phyloP scores from a whole-genome alignment of 2,329 filamentous ascomycete species.

The Colletotrichum lupini region DNA sequence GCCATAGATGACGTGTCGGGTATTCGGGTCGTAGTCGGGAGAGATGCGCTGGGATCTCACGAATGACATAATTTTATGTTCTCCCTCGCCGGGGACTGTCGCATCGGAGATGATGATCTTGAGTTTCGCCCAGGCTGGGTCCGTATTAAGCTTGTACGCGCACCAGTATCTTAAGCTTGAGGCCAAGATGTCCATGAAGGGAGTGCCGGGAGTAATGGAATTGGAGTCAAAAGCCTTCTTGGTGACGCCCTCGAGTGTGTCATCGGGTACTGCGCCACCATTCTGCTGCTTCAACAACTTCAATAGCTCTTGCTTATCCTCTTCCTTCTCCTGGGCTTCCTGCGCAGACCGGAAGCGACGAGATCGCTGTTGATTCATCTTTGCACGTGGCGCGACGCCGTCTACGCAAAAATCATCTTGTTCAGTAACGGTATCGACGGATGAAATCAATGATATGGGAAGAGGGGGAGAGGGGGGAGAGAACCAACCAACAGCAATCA shows the following conservation, averaged over 20 bases:
- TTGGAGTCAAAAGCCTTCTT: slow-evolving; percentile 95
- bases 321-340: slow-evolving; percentile 93
- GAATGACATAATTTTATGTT: slow-evolving; percentile 99
- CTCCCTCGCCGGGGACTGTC: slow-evolving; percentile 95
- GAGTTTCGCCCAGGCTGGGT: slow-evolving; percentile 93
- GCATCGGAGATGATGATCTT: slow-evolving; percentile 99
- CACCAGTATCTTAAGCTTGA: slow-evolving; percentile 94
- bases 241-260: slow-evolving; percentile 69
- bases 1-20: slow-evolving; percentile 97
- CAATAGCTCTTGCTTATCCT: slow-evolving; percentile 88
- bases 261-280: slow-evolving; percentile 70
- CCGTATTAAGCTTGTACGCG: slow-evolving; percentile 96
- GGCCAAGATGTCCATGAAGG: slow-evolving; percentile 97
- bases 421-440: slow-evolving; percentile 35
- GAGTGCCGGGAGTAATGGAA: slow-evolving; percentile 93
- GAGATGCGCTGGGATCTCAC: slow-evolving; percentile 92
- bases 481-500: slow-evolving; percentile 91
- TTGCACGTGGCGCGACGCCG: slow-evolving; percentile 95
- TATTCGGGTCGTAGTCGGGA: slow-evolving; percentile 94
- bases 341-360: slow-evolving; percentile 94
- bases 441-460: not conserved
- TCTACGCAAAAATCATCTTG: slow-evolving; percentile 61
- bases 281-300: slow-evolving; percentile 86
- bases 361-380: slow-evolving; percentile 99
- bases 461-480: not conserved